A percentile compares a stretch with the other conserved stretches of the same genome.
Conservation (phyloP, 768 basidiomycete species). For the Podaxis mareebaensis region DNA sequence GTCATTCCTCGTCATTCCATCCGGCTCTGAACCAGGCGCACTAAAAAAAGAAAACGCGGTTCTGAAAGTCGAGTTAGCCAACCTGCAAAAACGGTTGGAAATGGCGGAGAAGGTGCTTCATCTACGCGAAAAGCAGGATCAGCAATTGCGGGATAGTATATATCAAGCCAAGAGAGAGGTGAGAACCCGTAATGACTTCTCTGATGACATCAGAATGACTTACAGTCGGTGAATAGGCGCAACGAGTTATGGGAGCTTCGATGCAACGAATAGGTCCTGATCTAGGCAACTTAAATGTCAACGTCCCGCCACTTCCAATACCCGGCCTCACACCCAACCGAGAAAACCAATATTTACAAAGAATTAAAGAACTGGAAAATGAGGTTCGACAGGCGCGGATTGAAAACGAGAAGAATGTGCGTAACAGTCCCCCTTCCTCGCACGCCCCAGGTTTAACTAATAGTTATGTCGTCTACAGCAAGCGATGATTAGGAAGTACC, state of each 20-base stretch:
- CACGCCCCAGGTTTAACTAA: conserved; percentile 1
- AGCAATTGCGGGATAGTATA: conserved; percentile 78
- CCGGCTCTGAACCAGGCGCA: conserved; percentile 49
- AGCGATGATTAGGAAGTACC: conserved; percentile 65
- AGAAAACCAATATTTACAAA: conserved; percentile 54
- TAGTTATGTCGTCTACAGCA: neutral
- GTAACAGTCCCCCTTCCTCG: conserved; percentile 23
- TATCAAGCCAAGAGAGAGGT: conserved; percentile 69
- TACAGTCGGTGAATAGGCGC: conserved; percentile 51
- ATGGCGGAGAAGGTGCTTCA: conserved; percentile 65
- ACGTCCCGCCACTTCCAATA: conserved; percentile 51
- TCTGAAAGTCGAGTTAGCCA: conserved; percentile 62
- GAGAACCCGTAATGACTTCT: conserved; percentile 9
- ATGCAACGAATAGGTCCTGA: conserved; percentile 55
- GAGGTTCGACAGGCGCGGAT: conserved; percentile 60
- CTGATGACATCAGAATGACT: neutral
- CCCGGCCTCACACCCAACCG: conserved; percentile 53
- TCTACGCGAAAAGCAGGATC: conserved; percentile 75
- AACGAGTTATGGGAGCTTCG: conserved; percentile 76
- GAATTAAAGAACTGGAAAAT: conserved; percentile 82
- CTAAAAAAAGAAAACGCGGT: conserved; percentile 68
- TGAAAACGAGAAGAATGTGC: conserved; percentile 84
- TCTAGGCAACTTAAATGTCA: conserved; percentile 58
- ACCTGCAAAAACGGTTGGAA: conserved; percentile 57
- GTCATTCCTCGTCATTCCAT: conserved; percentile 76